Evolutionary conservation across 164 flowering plant genomes (phyloP), one percentile per base, ranked within the genome.

Genomic region (Macadamia integrifolia): DNA sequence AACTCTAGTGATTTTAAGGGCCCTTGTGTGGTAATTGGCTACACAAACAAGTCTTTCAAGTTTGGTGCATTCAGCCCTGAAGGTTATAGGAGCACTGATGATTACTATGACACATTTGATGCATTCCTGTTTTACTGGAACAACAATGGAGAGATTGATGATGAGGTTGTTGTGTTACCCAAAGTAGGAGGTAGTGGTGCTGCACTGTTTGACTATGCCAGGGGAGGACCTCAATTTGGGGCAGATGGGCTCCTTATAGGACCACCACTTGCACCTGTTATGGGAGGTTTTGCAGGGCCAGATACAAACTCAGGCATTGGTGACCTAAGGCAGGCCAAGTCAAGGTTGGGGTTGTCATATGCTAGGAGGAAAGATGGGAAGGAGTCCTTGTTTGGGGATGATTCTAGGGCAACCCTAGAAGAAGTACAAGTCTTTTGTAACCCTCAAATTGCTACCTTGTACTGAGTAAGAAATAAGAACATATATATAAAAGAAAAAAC

Each of bases 111-210:
- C 66, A 80, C 95, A 0, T 94, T 91, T 68, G 96, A 90, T 76
- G 82, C 98, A 46, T 94, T 91, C 58, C 85, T 94, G 44, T 90
- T 88, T 78, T 91, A 94, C 60, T 91, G 97, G 96, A 61, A 72
- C 29, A 75, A 69, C 11, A 58, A 67, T 43, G 77, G 78, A n/a
- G 43, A 70, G 14, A 28, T 15, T 43, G 82, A 77, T 6, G 23
- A 23, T 23, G 23, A 23, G 23, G 93, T 95, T 23, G 66, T 90
- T 2, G 64, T 82, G 30, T 66, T 91, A 49, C 91, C 92, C 58
- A 90, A 94, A 72, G 88, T 94, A 30, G 98, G 98, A 3, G 97
- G 97, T 1, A 91, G 95, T 75, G 98, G 96, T 14, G 97, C 95
- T 11, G 98, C 97, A 6, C 90, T 91, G 6, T 94, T 94, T 66